phyloP scores from a whole-genome alignment of 768 basidiomycete genomes.

The Termitomyces sp. region DNA sequence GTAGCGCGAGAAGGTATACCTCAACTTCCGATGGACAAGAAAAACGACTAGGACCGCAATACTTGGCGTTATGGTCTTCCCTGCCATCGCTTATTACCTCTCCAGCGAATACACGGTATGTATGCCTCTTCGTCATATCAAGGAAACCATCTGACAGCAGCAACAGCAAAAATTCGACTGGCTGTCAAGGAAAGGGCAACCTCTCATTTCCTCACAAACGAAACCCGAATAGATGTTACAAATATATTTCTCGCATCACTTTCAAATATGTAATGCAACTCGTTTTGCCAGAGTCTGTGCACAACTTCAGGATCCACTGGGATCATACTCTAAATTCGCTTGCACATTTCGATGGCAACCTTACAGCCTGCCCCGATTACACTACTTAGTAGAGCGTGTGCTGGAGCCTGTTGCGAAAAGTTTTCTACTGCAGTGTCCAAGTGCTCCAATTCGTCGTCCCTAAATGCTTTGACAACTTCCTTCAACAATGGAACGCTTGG shows the following conservation, averaged over 20 bases:
- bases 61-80: conserved; percentile 63
- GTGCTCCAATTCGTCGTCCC: conserved; percentile 95
- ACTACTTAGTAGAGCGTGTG: conserved; percentile 85
- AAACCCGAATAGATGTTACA: conserved; percentile 13
- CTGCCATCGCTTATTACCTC: conserved; percentile 51
- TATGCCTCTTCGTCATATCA: conserved; percentile 6
- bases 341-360: conserved; percentile 87
- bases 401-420: conserved; percentile 85
- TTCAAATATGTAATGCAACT: not conserved
- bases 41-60: conserved; percentile 59
- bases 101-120: conserved; percentile 42
- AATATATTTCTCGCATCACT: not conserved
- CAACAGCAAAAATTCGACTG: conserved; percentile 42
- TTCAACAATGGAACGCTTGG: conserved; percentile 75
- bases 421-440: conserved; percentile 88
- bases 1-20: conserved; percentile 83
- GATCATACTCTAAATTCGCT: conserved; percentile 50
- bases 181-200: conserved; percentile 47
- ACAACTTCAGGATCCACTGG: not conserved
- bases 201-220: conserved; percentile 20
- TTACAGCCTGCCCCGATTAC: conserved; percentile 85
- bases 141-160: conserved; percentile 3
- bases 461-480: conserved; percentile 74
- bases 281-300: not conserved
- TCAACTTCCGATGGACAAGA: conserved; percentile 78